phyloP scores from a whole-genome alignment of 345 rosid species.

The Euphorbia peplus region DNA sequence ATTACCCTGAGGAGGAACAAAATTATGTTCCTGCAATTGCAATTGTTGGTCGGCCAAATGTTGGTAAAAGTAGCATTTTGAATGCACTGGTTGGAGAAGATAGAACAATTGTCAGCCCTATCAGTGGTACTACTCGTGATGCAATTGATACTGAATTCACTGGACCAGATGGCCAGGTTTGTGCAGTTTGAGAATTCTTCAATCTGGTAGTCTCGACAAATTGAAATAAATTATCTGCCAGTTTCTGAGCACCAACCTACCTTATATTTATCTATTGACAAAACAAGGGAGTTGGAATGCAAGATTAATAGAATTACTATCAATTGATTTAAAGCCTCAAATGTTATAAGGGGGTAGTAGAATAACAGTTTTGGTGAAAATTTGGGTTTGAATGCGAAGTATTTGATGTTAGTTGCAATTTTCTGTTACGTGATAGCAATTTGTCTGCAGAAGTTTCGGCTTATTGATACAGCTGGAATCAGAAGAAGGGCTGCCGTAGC shows the following conservation, averaged over 20 bases:
- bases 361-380: neutral
- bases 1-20: conserved; percentile 48
- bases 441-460: conserved; percentile 73
- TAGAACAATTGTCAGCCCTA: conserved; percentile 93
- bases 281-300: conserved; percentile 1
- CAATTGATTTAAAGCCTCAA: neutral
- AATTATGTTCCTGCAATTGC: conserved; percentile 82
- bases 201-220: no score
- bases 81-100: conserved; percentile 96
- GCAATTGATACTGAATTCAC: conserved; percentile 90
- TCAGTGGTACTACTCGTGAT: conserved; percentile 99
- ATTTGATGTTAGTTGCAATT: neutral
- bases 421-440: conserved; percentile 1
- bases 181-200: conserved; percentile 16
- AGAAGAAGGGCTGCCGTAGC: conserved; percentile 88
- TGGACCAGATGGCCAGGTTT: conserved; percentile 88
- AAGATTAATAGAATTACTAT: neutral
- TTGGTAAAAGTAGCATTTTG: conserved; percentile 96
- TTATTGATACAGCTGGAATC: conserved; percentile 97
- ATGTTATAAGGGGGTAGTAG: neutral
- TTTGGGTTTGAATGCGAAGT: neutral
- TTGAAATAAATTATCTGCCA: neutral
- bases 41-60: conserved; percentile 94
- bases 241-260: neutral
- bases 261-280: neutral